phyloP scores from a whole-genome alignment of 2,329 filamentous ascomycete species.

The Sporothrix mexicana region DNA sequence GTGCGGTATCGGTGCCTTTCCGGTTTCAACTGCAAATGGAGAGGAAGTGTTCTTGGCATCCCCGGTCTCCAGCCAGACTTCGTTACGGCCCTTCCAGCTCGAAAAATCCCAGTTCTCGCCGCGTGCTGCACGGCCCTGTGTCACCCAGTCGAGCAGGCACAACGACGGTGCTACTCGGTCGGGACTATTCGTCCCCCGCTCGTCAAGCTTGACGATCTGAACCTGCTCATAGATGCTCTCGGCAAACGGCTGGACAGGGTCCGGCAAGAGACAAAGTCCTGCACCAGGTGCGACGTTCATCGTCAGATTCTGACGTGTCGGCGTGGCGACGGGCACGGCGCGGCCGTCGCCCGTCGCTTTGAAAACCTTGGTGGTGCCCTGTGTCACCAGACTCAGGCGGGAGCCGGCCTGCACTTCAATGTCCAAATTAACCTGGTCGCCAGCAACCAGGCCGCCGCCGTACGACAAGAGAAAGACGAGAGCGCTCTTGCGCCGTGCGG shows the following conservation, averaged over 20 bases:
- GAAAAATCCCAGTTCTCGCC: conserved; percentile 88
- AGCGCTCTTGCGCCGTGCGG: conserved; percentile 62
- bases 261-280: conserved; percentile 74
- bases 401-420: conserved; percentile 69
- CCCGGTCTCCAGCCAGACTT: conserved; percentile 66
- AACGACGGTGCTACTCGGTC: conserved; percentile 54
- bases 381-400: conserved; percentile 70
- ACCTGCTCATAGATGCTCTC: conserved; percentile 82
- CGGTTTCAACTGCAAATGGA: no score
- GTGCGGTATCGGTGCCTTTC: not conserved
- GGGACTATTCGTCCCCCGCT: conserved; percentile 47
- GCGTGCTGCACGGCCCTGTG: conserved; percentile 79
- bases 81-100: conserved; percentile 82
- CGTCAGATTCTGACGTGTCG: conserved; percentile 62
- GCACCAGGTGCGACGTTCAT: conserved; percentile 58
- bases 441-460: conserved; percentile 88
- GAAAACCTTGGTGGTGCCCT: conserved; percentile 95
- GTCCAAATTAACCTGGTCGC: conserved; percentile 77
- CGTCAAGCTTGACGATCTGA: conserved; percentile 73
- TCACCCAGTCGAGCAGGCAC: conserved; percentile 93
- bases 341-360: conserved; percentile 60
- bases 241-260: conserved; percentile 91
- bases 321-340: conserved; percentile 32
- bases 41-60: not conserved
- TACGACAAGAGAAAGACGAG: conserved; percentile 92